These are phyloP conservation scores for Diatrype stigma DNA, from an alignment of 2,329 filamentous ascomycete genomes.

Conservation along the genomic window DNA sequence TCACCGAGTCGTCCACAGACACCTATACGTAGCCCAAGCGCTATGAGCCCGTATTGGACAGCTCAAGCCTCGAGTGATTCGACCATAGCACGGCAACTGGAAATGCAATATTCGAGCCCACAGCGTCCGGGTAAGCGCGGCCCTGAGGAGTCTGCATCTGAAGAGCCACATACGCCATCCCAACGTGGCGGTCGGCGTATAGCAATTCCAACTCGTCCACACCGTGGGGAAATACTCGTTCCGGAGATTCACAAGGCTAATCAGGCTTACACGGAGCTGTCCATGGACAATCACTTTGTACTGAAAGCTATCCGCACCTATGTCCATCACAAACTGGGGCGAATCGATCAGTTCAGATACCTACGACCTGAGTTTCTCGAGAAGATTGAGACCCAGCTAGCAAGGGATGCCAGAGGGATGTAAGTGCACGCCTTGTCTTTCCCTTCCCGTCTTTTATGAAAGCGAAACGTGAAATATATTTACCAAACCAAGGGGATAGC, in stretches of 20 bases:
- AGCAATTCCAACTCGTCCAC: not conserved
- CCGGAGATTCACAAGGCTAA: not conserved
- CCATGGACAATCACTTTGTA: slow-evolving; percentile 24
- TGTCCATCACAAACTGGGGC: slow-evolving; percentile 13
- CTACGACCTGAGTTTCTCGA: slow-evolving; percentile 9
- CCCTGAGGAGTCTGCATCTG: not conserved
- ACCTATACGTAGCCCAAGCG: too few relatives aligned
- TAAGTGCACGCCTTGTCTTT: slow-evolving; percentile 14
- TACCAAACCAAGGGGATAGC: not conserved
- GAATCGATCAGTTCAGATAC: not conserved
- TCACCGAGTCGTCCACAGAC: too few relatives aligned
- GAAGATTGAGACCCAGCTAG: slow-evolving; percentile 11
- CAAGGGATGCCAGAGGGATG: slow-evolving; percentile 20
- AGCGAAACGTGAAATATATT: too few relatives aligned
- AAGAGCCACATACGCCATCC: not conserved
- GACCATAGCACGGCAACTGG: too few relatives aligned
- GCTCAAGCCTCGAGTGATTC: too few relatives aligned
- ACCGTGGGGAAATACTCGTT: not conserved
- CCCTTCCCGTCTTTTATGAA: not conserved
- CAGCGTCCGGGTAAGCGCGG: too few relatives aligned
- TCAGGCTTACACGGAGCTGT: slow-evolving; percentile 8
- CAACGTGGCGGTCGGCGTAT: not conserved
- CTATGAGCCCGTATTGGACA: too few relatives aligned
- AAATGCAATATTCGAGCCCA: too few relatives aligned
- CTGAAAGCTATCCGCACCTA: slow-evolving; percentile 21